Base-by-base conservation (phyloP, 2,329 filamentous ascomycete genomes). In the Rhytidhysteron rufulum region DNA sequence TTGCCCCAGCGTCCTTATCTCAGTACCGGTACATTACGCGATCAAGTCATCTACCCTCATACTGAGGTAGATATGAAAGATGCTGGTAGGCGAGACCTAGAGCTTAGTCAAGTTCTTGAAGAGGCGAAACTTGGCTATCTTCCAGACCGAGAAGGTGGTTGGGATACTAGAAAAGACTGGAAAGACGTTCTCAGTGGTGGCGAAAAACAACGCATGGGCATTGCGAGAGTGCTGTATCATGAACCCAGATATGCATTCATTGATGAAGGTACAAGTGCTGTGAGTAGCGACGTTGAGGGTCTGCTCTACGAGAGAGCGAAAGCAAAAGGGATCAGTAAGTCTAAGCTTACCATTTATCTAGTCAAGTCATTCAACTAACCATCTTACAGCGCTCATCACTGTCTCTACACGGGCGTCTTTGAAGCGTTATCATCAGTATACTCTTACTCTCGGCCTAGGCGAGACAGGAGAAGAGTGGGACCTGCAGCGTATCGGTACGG, bases 41-140 rank as follows among this genome's bases (percentile, higher is more conserved):
- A 98, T 57, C 94, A 98, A 69, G 88, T 98, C 56, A 96, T 97
- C 60, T 98, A 98, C 54, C 93, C 93, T 0, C 89, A 98, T 55
- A 91, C 88, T 5, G 91, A 95, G 60, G 73, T 90, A 31, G 93
- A 98, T 56, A 97, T 98, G 93, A 83, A 82, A 21, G 83, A 87
- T 43, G 83, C 85, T 46, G 82, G 85, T 13, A 83, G 84, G 53
- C 80, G 79, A 3, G 93, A 98, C 60, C 73, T 80, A 22, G 86
- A 95, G 50, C 76, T 98, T 16, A 80, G 84, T 58, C 74, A 74
- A 19, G 80, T 94, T 3, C 77, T 98, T 3, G 87, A 95, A 41
- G 85, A 87, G 37, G 90, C 90, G 0, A 81, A 81, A 41, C 75
- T 98, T 0, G 91, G 89, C 4, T 97, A 98, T 64, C 77, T 98